Evolutionary conservation across 495 filamentous ascomycete genomes (phyloP).

Genomic region (Physcia stellaris): DNA sequence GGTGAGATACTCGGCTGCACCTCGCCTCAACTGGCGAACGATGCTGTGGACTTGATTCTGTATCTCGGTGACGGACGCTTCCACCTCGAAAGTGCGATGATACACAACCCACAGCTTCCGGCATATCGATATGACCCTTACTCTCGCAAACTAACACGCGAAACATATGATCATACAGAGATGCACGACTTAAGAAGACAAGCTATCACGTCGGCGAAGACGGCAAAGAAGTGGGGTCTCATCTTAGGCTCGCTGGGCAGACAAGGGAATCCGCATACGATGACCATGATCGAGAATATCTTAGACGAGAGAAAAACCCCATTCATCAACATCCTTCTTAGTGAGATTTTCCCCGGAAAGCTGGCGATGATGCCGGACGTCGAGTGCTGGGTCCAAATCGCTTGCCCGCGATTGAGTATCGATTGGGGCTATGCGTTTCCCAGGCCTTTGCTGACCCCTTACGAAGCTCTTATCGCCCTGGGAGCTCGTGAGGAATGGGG

Average conservation of each 20-base stretch:
- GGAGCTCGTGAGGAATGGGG: constrained; percentile 67
- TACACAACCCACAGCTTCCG: constrained; percentile 80
- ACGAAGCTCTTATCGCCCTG: constrained; percentile 84
- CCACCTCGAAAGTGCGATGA: constrained; percentile 97
- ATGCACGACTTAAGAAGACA: constrained; percentile 69
- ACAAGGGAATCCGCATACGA: constrained; percentile 89
- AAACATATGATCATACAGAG: constrained; percentile 78
- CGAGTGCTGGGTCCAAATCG: constrained; percentile 95
- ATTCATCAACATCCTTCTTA: constrained; percentile 69
- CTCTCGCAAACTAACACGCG: constrained; percentile 75
- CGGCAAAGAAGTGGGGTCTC: constrained; percentile 78
- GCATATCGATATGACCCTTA: constrained; percentile 98
- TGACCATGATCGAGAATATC: constrained; percentile 69
- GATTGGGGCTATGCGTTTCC: constrained; percentile 98
- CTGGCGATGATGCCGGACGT: constrained; percentile 83
- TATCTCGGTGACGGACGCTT: constrained; percentile 96
- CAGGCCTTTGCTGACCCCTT: constrained; percentile 77
- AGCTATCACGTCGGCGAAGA: constrained; percentile 60
- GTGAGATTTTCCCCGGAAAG: constrained; percentile 94
- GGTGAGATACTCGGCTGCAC: constrained; percentile 96
- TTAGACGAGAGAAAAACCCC: constrained; percentile 54
- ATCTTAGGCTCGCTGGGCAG: constrained; percentile 86
- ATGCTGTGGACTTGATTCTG: constrained; percentile 61
- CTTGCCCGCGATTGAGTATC: constrained; percentile 86
- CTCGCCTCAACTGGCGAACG: constrained; percentile 53